Base-by-base conservation (phyloP, 2,329 filamentous ascomycete genomes). In the Calonectria fujianensis region DNA sequence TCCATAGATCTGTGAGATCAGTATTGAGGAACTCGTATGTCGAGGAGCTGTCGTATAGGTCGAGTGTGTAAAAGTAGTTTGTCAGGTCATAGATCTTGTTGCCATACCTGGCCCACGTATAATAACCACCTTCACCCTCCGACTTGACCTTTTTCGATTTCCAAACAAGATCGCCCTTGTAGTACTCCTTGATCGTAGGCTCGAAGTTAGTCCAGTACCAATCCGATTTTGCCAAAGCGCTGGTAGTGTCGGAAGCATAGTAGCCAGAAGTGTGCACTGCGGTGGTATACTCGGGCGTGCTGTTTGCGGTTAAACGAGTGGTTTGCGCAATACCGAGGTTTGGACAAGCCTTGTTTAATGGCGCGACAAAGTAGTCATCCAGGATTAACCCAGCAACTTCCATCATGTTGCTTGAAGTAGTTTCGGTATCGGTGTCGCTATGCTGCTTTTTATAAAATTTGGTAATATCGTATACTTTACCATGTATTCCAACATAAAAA, bases 391-490 rank as follows among this genome's bases (percentile, higher is more conserved):
- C 97, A 50, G 92, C 95, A 77, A 98, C 93, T 2, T 91, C 92
- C 76, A 91, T 82, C 96, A 98, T 98, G 69, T 88, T 85, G 2
- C 89, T 87, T 5, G 87, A 87, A 1, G 89, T 90, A 0, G 92
- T 93, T 74, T 93, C 88, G 67, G 90, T 91, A 64, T 84, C 85
- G 2, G 79, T 92, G 81, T 97, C 95, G 82, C 95, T 96, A 87
- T 98, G 97, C 73, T 97, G 91, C 27, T 90, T 86, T 81, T 91
- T 95, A 92, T 94, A 98, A 84, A 98, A 99, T 71, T 96, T 94
- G 69, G 93, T 91, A 61, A 98, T 91, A 81, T 99, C 96, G 85
- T 98, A 99, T 45, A 98, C 96, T 54, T 92, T 92, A 75, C 97
- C 97, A 73, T 93, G 93, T 78, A 97, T 93, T 80, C 94, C 95